Percentiles rank a stretch among this genome's conserved stretches.
phyloP scores from a whole-genome alignment of 345 rosid genomes.

The Toxicodendron radicans region DNA sequence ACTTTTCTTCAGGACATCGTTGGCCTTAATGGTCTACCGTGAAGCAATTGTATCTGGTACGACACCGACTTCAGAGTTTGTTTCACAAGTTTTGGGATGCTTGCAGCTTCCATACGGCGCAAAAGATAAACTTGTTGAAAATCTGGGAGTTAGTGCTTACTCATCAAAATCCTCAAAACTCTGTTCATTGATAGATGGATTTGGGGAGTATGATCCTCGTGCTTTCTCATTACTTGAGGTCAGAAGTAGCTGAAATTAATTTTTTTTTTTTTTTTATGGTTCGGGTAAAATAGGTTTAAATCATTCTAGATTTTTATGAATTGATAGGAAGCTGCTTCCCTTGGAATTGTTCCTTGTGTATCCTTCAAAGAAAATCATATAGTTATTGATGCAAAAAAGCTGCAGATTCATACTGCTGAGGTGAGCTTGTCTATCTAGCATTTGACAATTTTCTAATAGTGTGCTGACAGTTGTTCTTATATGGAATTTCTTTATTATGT shows the following conservation, averaged over 20 bases:
- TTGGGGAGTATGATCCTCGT: slow-evolving; percentile 94
- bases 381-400: slow-evolving; percentile 54
- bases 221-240: slow-evolving; percentile 93
- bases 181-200: slow-evolving; percentile 77
- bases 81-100: slow-evolving; percentile 87
- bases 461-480: neutral
- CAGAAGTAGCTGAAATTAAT: slow-evolving; percentile 20
- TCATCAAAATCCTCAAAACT: slow-evolving; percentile 53
- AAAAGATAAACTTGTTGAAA: slow-evolving; percentile 63
- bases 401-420: slow-evolving; percentile 61
- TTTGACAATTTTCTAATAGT: neutral
- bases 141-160: slow-evolving; percentile 52
- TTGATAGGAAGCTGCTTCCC: slow-evolving; percentile 79
- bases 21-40: slow-evolving; percentile 74
- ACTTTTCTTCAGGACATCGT: slow-evolving; percentile 57
- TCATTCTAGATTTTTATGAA: slow-evolving; percentile 12
- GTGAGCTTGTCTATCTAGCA: slow-evolving; percentile 32
- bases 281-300: slow-evolving; percentile 5
- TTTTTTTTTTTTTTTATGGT: too few species aligned
- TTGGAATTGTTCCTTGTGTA: slow-evolving; percentile 60
- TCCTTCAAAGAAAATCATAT: slow-evolving; percentile 66
- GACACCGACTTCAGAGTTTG: slow-evolving; percentile 67
- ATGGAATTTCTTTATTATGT: neutral
- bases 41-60: slow-evolving; percentile 62
- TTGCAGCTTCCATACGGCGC: slow-evolving; percentile 74